Conservation (phyloP, 345 rosid genomes). For the Sisymbrium irio region DNA sequence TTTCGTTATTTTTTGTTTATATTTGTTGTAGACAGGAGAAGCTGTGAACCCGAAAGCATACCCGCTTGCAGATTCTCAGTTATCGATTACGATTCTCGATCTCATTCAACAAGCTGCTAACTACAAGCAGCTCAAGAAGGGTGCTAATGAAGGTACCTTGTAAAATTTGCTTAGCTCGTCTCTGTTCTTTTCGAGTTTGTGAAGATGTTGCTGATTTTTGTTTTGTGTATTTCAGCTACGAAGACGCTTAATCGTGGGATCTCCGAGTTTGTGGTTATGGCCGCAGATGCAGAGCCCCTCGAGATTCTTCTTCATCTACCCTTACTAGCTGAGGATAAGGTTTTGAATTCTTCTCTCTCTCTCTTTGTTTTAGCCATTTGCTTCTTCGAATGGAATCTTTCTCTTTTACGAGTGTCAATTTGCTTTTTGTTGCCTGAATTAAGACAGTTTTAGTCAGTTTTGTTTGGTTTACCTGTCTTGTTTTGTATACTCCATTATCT, state of each 20-base stretch:
- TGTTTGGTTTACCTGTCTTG: neutral
- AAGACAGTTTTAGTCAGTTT: neutral
- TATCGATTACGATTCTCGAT: slow-evolving; percentile 74
- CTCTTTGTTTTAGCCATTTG: neutral
- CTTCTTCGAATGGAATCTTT: neutral
- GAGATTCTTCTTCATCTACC: slow-evolving; percentile 85
- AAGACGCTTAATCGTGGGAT: slow-evolving; percentile 95
- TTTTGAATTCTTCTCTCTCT: neutral
- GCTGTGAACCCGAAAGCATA: slow-evolving; percentile 84
- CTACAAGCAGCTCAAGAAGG: slow-evolving; percentile 98
- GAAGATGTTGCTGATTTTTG: neutral
- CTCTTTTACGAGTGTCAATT: neutral
- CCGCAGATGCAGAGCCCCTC: slow-evolving; percentile 77
- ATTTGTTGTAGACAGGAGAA: slow-evolving; percentile 53
- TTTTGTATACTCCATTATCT: neutral
- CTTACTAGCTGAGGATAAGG: slow-evolving; percentile 88
- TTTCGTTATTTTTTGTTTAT: neutral
- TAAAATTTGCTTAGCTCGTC: neutral
- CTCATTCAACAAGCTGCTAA: slow-evolving; percentile 94
- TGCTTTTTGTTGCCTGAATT: neutral
- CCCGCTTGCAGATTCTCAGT: slow-evolving; percentile 81
- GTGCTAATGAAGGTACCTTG: slow-evolving; percentile 80
- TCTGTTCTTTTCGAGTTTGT: neutral
- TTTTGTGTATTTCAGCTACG: slow-evolving; percentile 66
- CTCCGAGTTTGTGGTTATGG: slow-evolving; percentile 89